A percentile compares a stretch with the other conserved stretches of the same genome.
Conservation (phyloP, 768 basidiomycete species). For the Serpula lacrymans region DNA sequence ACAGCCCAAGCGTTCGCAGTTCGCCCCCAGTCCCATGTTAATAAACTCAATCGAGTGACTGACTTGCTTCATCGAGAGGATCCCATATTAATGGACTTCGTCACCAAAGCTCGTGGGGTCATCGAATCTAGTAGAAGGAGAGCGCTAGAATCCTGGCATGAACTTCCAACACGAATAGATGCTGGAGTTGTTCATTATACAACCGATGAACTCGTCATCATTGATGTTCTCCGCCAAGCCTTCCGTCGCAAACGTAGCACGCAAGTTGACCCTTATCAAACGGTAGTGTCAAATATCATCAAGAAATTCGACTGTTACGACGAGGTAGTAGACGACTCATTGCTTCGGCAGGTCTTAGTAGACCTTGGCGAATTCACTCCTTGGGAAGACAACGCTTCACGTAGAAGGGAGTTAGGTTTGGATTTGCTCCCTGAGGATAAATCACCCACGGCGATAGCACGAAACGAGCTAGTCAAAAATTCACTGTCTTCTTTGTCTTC, state of each 20-base stretch:
- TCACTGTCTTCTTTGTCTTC: slow-evolving; percentile 8
- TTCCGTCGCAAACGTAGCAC: slow-evolving; percentile 42
- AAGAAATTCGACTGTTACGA: slow-evolving; percentile 47
- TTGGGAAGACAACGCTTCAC: slow-evolving; percentile 69
- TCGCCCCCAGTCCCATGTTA: slow-evolving; percentile 56
- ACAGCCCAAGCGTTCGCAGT: slow-evolving; percentile 53
- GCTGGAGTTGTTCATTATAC: slow-evolving; percentile 39
- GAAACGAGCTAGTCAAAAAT: slow-evolving; percentile 21
- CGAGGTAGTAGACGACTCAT: slow-evolving; percentile 27
- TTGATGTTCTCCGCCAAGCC: slow-evolving; percentile 56
- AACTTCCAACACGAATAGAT: slow-evolving; percentile 24
- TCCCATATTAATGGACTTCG: slow-evolving; percentile 46
- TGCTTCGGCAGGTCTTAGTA: slow-evolving; percentile 49
- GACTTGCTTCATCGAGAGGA: slow-evolving; percentile 42
- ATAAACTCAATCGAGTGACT: slow-evolving; percentile 45
- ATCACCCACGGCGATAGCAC: slow-evolving; percentile 31
- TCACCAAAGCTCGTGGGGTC: slow-evolving; percentile 43
- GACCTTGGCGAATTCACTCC: slow-evolving; percentile 74
- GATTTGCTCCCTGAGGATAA: slow-evolving; percentile 19
- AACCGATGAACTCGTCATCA: slow-evolving; percentile 50
- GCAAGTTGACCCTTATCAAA: slow-evolving; percentile 62
- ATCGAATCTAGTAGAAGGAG: slow-evolving; percentile 33
- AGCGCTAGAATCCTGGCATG: slow-evolving; percentile 25
- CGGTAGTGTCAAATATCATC: slow-evolving; percentile 52
- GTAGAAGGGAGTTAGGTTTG: slow-evolving; percentile 32